A percentile compares a stretch with the other conserved stretches of the same genome.
Evolutionary conservation across 495 filamentous ascomycete genomes (phyloP).

Genomic region (Friedmanniomyces simplex): DNA sequence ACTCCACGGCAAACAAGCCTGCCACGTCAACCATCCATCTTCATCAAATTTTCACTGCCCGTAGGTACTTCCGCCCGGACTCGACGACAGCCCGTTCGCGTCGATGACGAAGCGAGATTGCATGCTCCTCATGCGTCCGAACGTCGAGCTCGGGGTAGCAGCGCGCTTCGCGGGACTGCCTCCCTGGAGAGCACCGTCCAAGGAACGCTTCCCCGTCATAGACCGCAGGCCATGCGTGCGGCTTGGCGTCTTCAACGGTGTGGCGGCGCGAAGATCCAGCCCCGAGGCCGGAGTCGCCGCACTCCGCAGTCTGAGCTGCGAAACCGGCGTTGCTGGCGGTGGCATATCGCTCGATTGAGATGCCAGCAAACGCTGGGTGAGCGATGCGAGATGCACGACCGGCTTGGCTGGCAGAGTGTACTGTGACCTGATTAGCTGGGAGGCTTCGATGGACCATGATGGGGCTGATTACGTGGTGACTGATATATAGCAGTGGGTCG

Average conservation of each 20-base stretch:
- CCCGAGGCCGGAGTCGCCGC: slow-evolving; percentile 10
- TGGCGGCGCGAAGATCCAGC: neutral
- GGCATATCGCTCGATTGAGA: slow-evolving; percentile 10
- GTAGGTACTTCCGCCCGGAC: neutral
- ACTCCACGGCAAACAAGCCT: neutral
- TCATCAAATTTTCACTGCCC: neutral
- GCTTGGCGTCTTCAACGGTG: slow-evolving; percentile 12
- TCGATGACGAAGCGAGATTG: slow-evolving; percentile 11
- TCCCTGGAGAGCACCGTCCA: neutral
- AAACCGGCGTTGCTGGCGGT: slow-evolving; percentile 13
- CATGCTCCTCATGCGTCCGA: slow-evolving; percentile 2
- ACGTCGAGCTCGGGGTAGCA: neutral
- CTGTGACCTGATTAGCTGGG: slow-evolving; percentile 4
- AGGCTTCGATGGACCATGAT: neutral
- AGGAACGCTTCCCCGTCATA: neutral
- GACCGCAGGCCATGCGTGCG: neutral
- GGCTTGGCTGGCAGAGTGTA: neutral
- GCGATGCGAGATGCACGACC: neutral
- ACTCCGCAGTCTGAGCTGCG: neutral
- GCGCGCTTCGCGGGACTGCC: neutral
- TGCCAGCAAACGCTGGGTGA: neutral
- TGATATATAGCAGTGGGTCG: slow-evolving; percentile 34
- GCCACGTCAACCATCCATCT: neutral
- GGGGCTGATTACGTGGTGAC: slow-evolving; percentile 30
- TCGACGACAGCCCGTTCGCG: slow-evolving; percentile 10